Evolutionary conservation across 371 early-diverging fungal genomes (phyloP).

Genomic region (Mucor velutinosus): DNA sequence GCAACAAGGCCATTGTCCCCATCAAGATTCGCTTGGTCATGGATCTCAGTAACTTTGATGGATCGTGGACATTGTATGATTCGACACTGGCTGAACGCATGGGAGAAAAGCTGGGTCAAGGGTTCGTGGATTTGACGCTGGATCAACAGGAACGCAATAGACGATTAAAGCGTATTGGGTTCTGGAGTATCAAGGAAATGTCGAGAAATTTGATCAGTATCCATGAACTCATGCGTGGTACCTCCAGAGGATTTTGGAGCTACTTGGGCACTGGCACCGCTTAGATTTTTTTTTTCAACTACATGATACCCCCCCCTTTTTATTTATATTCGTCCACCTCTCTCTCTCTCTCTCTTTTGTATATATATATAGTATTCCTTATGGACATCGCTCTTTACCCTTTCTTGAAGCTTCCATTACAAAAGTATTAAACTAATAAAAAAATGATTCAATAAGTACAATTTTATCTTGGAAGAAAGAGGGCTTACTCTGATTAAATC

Average conservation of each 20-base stretch:
- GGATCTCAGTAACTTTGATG: conserved; percentile 88
- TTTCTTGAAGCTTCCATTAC: conserved; percentile 19
- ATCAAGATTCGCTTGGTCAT: conserved; percentile 79
- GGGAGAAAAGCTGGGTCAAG: conserved; percentile 81
- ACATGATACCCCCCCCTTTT: background rate
- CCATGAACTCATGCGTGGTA: conserved; percentile 84
- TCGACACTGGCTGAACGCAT: conserved; percentile 79
- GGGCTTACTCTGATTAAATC: conserved; percentile 44
- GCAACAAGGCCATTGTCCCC: conserved; percentile 83
- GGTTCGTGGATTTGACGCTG: conserved; percentile 73
- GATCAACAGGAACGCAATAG: conserved; percentile 86
- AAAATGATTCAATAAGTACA: background rate
- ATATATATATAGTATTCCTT: background rate
- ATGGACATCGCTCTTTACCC: conserved; percentile 11
- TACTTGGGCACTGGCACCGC: conserved; percentile 50
- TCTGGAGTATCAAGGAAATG: conserved; percentile 84
- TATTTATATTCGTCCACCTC: background rate
- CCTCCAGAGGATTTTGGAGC: conserved; percentile 74
- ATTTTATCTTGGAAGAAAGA: background rate
- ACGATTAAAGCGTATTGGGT: conserved; percentile 84
- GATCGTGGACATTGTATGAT: conserved; percentile 90
- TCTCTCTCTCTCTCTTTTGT: background rate
- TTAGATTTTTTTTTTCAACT: background rate
- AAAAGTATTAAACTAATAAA: conserved; percentile 14
- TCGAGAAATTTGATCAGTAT: conserved; percentile 71